Conservation (phyloP, 1,284 basidiomycete species). For the Pseudozyma thailandica region DNA sequence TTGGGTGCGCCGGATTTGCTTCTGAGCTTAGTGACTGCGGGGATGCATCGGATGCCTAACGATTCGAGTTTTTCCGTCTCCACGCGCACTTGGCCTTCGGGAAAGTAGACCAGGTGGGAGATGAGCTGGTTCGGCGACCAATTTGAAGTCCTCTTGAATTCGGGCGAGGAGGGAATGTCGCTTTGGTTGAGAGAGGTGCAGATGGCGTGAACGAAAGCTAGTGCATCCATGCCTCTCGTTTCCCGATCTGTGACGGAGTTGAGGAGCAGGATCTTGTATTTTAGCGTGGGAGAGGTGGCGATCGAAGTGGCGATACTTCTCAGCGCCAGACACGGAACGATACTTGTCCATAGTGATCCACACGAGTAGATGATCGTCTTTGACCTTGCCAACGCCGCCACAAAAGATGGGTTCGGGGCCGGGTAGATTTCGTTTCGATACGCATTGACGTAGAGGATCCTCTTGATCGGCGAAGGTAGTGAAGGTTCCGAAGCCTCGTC, state of each 20-base stretch:
- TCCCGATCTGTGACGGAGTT: constrained; percentile 91
- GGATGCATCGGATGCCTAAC: constrained; percentile 22
- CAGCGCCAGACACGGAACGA: constrained; percentile 89
- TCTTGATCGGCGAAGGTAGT: constrained; percentile 63
- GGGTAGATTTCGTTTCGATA: constrained; percentile 80
- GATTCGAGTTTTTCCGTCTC: constrained; percentile 6
- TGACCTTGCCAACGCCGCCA: constrained; percentile 75
- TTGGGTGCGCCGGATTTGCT: constrained; percentile 27
- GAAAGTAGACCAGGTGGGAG: constrained; percentile 75
- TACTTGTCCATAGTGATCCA: constrained; percentile 87
- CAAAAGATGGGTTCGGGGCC: constrained; percentile 82
- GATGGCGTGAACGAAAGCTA: constrained; percentile 85
- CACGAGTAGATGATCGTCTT: constrained; percentile 85
- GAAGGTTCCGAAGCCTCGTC: constrained; percentile 69
- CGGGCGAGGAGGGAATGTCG: constrained; percentile 17
- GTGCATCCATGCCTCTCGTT: constrained; percentile 83
- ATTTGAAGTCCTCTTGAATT: constrained; percentile 1
- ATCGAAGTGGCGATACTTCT: constrained; percentile 83
- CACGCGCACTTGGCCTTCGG: constrained; percentile 24
- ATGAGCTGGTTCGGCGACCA: constrained; percentile 70
- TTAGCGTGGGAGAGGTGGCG: constrained; percentile 77
- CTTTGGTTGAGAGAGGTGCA: constrained; percentile 75
- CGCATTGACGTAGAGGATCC: constrained; percentile 89
- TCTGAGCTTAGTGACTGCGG: constrained; percentile 6
- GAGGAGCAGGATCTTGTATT: constrained; percentile 84